Percentiles rank a stretch among this genome's conserved stretches.
These are phyloP conservation scores for Gonium pectorale DNA, from an alignment of 139 green algal genomes.

Conservation along the genomic window DNA sequence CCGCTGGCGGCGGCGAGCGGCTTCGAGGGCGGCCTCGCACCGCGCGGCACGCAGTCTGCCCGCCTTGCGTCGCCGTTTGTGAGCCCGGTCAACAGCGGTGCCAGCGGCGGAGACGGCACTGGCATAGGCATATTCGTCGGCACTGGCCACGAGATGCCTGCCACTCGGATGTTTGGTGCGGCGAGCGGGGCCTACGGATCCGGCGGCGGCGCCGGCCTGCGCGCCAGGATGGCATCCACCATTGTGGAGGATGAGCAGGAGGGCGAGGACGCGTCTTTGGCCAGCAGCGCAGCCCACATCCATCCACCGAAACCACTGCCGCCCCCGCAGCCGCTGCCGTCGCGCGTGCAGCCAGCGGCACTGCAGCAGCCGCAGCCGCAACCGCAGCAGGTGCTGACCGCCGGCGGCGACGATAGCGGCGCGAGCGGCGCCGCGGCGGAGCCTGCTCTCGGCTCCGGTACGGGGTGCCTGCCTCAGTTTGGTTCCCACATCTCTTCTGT, in stretches of 20 bases:
- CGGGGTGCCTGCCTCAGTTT: conserved; percentile 12
- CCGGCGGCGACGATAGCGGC: not conserved
- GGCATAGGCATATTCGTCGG: not conserved
- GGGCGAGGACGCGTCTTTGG: not conserved
- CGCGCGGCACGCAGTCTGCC: no score
- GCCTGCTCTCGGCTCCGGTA: no score
- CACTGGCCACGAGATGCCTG: not conserved
- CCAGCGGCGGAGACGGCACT: no score
- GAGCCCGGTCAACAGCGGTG: no score
- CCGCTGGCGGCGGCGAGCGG: no score
- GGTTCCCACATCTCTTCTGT: conserved; percentile 12
- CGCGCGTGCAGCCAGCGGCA: not conserved
- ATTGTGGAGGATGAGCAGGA: conserved; percentile 20
- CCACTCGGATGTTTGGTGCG: not conserved
- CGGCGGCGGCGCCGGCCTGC: not conserved
- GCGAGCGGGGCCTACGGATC: not conserved
- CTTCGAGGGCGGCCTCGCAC: no score
- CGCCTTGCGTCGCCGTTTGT: no score
- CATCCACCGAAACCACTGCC: no score
- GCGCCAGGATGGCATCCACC: not conserved
- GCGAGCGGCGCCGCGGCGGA: not conserved
- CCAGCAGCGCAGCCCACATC: no score
- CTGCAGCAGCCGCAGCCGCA: not conserved
- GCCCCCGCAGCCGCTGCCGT: not conserved
- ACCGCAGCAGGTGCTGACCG: not conserved